A percentile compares a stretch with the other conserved stretches of the same genome.
Evolutionary conservation across 1,284 basidiomycete genomes (phyloP).

Genomic region (Ganoderma sinense): DNA sequence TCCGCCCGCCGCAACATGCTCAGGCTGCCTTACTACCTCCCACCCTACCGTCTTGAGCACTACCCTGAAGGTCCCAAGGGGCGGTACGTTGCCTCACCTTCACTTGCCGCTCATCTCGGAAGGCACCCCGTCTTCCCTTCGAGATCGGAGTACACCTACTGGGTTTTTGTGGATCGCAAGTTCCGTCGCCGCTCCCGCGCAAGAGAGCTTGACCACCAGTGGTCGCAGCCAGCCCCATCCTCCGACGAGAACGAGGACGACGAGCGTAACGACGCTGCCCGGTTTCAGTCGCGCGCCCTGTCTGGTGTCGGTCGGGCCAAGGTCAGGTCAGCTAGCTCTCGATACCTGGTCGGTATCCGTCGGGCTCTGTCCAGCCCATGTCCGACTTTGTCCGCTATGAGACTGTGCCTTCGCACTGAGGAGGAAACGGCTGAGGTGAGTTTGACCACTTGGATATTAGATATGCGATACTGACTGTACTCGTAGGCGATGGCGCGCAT

Average conservation of each 20-base stretch:
- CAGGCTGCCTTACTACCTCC: not conserved
- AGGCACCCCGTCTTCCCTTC: not conserved
- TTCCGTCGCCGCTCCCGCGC: not conserved
- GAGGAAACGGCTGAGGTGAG: not conserved
- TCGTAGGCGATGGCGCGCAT: not conserved
- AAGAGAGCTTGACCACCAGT: not conserved
- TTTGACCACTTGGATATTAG: not conserved
- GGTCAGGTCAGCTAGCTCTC: not conserved
- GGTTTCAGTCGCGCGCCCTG: not conserved
- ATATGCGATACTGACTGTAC: not conserved
- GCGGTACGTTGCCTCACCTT: not conserved
- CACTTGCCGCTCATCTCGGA: not conserved
- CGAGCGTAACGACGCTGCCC: not conserved
- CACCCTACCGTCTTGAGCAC: not conserved
- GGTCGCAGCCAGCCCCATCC: not conserved
- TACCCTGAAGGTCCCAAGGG: not conserved
- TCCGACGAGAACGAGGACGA: not conserved
- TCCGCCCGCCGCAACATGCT: not conserved
- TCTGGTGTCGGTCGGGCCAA: not conserved
- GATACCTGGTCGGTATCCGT: not conserved
- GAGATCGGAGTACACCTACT: not conserved
- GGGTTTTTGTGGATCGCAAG: not conserved
- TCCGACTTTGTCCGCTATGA: not conserved
- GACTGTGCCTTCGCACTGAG: not conserved
- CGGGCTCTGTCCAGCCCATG: not conserved